Percentiles rank a stretch among this genome's conserved stretches.
phyloP scores from a whole-genome alignment of 2,329 filamentous ascomycete species.

The Ploettnerulaceae sp. region DNA sequence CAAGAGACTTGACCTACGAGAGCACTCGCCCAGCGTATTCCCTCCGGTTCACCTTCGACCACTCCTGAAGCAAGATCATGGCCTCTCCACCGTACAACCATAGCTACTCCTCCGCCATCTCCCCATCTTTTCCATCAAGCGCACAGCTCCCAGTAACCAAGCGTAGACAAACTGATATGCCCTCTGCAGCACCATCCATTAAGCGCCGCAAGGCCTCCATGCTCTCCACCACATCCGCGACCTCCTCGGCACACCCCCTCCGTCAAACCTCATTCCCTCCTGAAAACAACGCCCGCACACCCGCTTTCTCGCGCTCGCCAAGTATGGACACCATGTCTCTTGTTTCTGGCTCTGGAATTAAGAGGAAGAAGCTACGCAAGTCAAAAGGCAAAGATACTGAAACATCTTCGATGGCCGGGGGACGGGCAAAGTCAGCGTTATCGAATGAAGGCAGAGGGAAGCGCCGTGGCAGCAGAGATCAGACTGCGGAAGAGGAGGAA shows the following conservation, averaged over 20 bases:
- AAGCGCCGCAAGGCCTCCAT: conserved; percentile 70
- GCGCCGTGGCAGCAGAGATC: conserved; percentile 38
- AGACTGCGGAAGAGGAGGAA: conserved; percentile 50
- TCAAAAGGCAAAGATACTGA: conserved; percentile 53
- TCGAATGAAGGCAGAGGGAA: conserved; percentile 39
- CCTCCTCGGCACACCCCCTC: conserved; percentile 60
- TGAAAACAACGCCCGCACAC: conserved; percentile 41
- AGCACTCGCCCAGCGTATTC: too few species aligned
- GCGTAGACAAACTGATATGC: conserved; percentile 55
- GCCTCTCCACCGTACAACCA: conserved; percentile 30
- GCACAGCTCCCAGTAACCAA: conserved; percentile 50
- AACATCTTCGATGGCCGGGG: conserved; percentile 41
- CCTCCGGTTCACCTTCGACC: too few species aligned
- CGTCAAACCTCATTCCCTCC: conserved; percentile 79
- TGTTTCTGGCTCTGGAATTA: conserved; percentile 51
- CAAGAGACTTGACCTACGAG: too few species aligned
- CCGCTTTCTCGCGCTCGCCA: conserved; percentile 56
- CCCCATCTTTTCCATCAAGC: conserved; percentile 49
- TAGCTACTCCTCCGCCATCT: conserved; percentile 37
- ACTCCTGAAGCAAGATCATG: too few species aligned
- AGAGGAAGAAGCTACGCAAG: conserved; percentile 59
- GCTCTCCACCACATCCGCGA: conserved; percentile 48
- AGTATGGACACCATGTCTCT: conserved; percentile 57
- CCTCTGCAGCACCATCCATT: conserved; percentile 43
- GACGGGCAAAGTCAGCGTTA: conserved; percentile 41